Conservation (phyloP, 257 asterid species). For the Salvia hispanica region DNA sequence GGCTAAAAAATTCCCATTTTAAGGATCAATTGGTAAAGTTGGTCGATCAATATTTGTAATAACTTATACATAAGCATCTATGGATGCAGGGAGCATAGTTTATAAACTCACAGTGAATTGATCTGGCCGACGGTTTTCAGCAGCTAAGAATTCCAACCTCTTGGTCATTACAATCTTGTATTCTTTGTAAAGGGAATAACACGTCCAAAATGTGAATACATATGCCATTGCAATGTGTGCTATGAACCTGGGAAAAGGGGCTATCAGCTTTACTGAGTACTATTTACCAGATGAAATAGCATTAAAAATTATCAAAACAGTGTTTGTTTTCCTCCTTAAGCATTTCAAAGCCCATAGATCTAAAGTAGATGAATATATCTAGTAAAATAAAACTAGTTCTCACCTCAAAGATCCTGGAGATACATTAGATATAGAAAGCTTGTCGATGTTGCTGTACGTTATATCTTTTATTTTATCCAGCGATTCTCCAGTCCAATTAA, state of each 20-base stretch:
- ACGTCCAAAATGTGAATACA: slow-evolving; percentile 83
- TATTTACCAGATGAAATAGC: slow-evolving; percentile 5
- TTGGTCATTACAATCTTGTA: slow-evolving; percentile 60
- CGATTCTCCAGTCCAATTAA: slow-evolving; percentile 78
- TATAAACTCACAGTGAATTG: slow-evolving; percentile 76
- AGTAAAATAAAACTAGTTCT: slow-evolving; percentile 27
- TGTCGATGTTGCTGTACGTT: slow-evolving; percentile 76
- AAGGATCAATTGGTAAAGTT: neutral
- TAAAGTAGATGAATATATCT: neutral
- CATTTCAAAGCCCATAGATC: slow-evolving; percentile 14
- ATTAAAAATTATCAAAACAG: slow-evolving; percentile 15
- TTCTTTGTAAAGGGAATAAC: slow-evolving; percentile 72
- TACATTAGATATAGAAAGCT: slow-evolving; percentile 84
- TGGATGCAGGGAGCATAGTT: neutral
- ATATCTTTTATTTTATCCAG: slow-evolving; percentile 54
- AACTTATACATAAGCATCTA: neutral
- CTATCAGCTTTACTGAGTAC: slow-evolving; percentile 13
- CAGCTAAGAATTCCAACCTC: slow-evolving; percentile 89
- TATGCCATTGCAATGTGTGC: slow-evolving; percentile 86
- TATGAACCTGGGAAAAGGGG: slow-evolving; percentile 53
- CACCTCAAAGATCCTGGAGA: slow-evolving; percentile 77
- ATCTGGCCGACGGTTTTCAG: slow-evolving; percentile 82
- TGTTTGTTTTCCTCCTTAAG: slow-evolving; percentile 2
- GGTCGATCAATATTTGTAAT: neutral
- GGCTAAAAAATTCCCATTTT: neutral